phyloP scores from a whole-genome alignment of 2,329 filamentous ascomycete genomes.

The Zasmidium cellare region DNA sequence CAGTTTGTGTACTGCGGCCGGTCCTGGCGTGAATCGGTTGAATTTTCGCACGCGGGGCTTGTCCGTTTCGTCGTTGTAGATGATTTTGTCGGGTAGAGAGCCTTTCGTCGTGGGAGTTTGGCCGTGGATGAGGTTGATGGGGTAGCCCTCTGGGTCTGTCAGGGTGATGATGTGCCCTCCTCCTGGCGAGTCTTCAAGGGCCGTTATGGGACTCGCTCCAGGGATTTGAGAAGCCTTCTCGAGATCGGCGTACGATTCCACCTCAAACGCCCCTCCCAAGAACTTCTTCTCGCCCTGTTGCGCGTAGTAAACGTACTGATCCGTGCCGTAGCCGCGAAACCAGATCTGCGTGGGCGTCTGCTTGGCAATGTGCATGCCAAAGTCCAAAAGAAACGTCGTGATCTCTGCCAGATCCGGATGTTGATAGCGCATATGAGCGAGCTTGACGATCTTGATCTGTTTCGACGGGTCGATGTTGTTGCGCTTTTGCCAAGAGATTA shows the following conservation, averaged over 20 bases:
- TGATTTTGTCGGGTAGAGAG: conserved; percentile 33
- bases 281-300: conserved; percentile 42
- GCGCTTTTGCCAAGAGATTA: conserved; percentile 40
- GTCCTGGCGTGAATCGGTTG: conserved; percentile 47
- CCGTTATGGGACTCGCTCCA: conserved; percentile 27
- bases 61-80: conserved; percentile 38
- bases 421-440: conserved; percentile 57
- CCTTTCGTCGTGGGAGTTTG: conserved; percentile 29
- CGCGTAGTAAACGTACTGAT: conserved; percentile 48
- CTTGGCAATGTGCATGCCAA: conserved; percentile 45
- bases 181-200: conserved; percentile 40
- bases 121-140: conserved; percentile 43
- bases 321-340: conserved; percentile 46
- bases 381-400: conserved; percentile 47
- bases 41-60: conserved; percentile 42
- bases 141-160: conserved; percentile 43
- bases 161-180: conserved; percentile 41
- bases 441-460: conserved; percentile 49
- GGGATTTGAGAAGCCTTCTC: conserved; percentile 39
- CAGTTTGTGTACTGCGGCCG: conserved; percentile 51
- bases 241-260: conserved; percentile 44
- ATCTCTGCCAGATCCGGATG: conserved; percentile 52
- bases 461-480: conserved; percentile 43
- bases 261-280: conserved; percentile 46
- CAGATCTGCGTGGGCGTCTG: conserved; percentile 39